These are phyloP conservation scores for Fusarium guadeloupense DNA, from an alignment of 2,329 filamentous ascomycete genomes.

Conservation along the genomic window DNA sequence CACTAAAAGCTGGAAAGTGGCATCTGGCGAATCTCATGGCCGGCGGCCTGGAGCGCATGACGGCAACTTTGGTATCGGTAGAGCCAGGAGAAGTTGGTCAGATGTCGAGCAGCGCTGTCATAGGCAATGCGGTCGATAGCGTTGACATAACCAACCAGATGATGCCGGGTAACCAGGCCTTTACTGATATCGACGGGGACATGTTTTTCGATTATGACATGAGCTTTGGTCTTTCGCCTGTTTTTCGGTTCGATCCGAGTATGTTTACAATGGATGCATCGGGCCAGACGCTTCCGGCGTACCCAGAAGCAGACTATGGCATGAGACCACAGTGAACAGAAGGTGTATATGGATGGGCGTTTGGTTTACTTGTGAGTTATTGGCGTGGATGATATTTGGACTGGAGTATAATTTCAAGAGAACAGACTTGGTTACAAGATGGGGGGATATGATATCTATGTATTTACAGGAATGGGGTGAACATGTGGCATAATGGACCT, in stretches of 20 bases:
- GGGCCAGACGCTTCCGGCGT: constrained; percentile 36
- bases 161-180: constrained; percentile 29
- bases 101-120: constrained; percentile 7
- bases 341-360: not conserved
- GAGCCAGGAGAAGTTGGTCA: constrained; percentile 24
- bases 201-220: constrained; percentile 45
- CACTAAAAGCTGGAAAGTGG: constrained; percentile 54
- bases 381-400: constrained; percentile 8
- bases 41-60: constrained; percentile 56
- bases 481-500: constrained; percentile 6
- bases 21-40: constrained; percentile 61
- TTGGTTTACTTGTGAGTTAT: not conserved
- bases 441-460: not conserved
- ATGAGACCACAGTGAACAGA: constrained; percentile 27
- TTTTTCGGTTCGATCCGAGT: constrained; percentile 41
- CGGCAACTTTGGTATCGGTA: constrained; percentile 23
- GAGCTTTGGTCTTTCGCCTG: constrained; percentile 43
- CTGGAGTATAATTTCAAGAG: not conserved
- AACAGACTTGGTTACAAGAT: not conserved
- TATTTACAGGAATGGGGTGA: not conserved
- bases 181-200: constrained; percentile 41
- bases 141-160: constrained; percentile 33
- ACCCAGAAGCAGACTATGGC: constrained; percentile 38
- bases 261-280: constrained; percentile 42
- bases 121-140: constrained; percentile 24